Base-by-base conservation (phyloP, 257 asterid species). In the Solanum appendiculatum region DNA sequence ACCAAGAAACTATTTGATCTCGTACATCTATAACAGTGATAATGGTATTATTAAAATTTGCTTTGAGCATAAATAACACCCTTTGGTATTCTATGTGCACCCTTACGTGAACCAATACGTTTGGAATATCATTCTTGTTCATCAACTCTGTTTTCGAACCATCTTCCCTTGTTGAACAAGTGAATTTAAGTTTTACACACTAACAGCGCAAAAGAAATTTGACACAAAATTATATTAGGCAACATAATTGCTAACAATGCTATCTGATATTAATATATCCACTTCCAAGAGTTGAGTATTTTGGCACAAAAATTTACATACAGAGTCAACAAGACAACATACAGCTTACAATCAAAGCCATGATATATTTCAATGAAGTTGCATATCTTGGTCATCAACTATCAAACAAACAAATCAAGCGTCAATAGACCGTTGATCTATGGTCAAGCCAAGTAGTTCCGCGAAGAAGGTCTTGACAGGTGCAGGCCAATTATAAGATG, bases 401-500 rank as follows among this genome's bases (percentile, higher is more conserved):
- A 68, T 16, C 15, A 31, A 27, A 31, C 60, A 33, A 54, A 29
- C 34, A 58, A 16, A 23, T 86, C 70, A 86, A 27, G 48, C 39
- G 33, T 12, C 13, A 42, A 84, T 29, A 8, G 44, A 80, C 42
- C 13, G 84, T 37, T 87, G 87, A 27, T 91, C 90, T 36, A 75
- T 74, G 31, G 64, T 74, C 85, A 88, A 80, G 64, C 92, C 93
- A 86, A 92, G 81, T 83, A 90, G 40, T 78, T 91, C 93, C 68
- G 80, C 92, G 20, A 92, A 86, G 88, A 92, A 89, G 85, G 84
- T 89, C 84, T 83, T 91, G 77, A 90, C 86, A 20, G 91, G 60
- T 54, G 89, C 86, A 27, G 93, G 93, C 92, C 90, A 88, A 40
- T 36, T 40, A 56, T 88, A 88, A 68, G 89, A 88, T 16, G 93